phyloP scores from a whole-genome alignment of 108 stramenopile genomes.

The Nitzschia sp. region DNA sequence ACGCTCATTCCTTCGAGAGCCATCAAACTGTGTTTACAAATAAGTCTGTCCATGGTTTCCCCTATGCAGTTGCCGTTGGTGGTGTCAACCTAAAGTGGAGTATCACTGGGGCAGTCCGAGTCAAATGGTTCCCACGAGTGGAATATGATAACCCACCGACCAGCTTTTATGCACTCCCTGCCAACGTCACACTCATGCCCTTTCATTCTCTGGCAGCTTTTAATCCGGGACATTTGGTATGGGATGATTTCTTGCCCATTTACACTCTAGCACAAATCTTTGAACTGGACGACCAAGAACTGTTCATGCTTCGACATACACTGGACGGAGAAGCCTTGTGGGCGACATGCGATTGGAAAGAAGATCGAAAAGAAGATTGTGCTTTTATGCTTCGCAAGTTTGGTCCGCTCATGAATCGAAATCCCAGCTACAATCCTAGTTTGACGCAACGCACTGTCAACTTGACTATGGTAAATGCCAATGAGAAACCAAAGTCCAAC shows the following conservation, averaged over 20 bases:
- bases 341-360: conserved; percentile 46
- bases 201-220: conserved; percentile 59
- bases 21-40: conserved; percentile 15
- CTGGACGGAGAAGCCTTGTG: conserved; percentile 27
- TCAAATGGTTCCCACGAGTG: conserved; percentile 53
- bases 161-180: conserved; percentile 37
- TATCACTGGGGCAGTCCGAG: conserved; percentile 17
- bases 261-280: conserved; percentile 44
- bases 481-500: conserved; percentile 5
- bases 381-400: conserved; percentile 44
- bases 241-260: conserved; percentile 48
- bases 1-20: neutral
- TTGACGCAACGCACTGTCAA: neutral
- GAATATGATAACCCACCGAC: neutral
- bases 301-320: conserved; percentile 32
- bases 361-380: conserved; percentile 23
- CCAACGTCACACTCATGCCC: conserved; percentile 45
- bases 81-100: conserved; percentile 64
- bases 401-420: conserved; percentile 41
- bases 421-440: conserved; percentile 18
- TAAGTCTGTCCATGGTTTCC: conserved; percentile 3
- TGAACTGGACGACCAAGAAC: conserved; percentile 17
- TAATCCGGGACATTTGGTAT: conserved; percentile 57
- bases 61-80: conserved; percentile 42
- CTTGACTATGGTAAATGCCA: neutral